Conservation (phyloP, 352 stramenopile species). For the Peronospora tabacina region DNA sequence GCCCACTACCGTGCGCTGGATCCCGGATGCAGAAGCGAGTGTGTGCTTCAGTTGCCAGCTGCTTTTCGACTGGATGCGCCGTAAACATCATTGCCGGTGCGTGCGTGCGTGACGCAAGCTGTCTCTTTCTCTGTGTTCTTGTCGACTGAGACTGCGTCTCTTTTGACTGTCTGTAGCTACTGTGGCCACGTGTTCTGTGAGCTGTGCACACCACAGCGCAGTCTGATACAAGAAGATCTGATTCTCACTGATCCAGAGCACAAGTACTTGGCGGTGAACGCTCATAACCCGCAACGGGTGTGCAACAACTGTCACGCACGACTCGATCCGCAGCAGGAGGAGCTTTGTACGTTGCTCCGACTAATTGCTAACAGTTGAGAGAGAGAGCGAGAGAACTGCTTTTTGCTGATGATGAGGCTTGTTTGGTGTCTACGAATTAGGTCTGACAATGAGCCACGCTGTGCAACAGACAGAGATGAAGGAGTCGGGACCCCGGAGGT, state of each 20-base stretch:
- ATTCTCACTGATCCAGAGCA: slow-evolving; percentile 66
- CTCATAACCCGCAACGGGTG: slow-evolving; percentile 77
- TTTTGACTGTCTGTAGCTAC: slow-evolving; percentile 27
- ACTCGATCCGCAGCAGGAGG: slow-evolving; percentile 51
- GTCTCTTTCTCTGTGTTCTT: slow-evolving; percentile 1
- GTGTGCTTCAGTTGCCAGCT: slow-evolving; percentile 72
- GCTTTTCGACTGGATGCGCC: slow-evolving; percentile 84
- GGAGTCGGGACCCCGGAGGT: slow-evolving; percentile 53
- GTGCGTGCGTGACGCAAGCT: background rate
- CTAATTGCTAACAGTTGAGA: background rate
- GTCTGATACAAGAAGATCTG: slow-evolving; percentile 63
- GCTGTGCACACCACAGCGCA: slow-evolving; percentile 58
- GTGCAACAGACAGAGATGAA: slow-evolving; percentile 68
- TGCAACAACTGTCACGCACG: slow-evolving; percentile 65
- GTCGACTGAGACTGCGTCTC: background rate
- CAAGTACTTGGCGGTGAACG: slow-evolving; percentile 72
- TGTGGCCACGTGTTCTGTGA: slow-evolving; percentile 76
- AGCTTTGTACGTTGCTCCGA: slow-evolving; percentile 41
- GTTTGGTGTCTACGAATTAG: slow-evolving; percentile 15
- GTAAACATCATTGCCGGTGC: slow-evolving; percentile 86
- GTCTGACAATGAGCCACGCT: slow-evolving; percentile 68
- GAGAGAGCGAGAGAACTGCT: background rate
- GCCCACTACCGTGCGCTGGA: slow-evolving; percentile 74
- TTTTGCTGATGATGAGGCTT: background rate
- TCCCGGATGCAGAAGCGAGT: slow-evolving; percentile 70